Conservation (phyloP, 1,284 basidiomycete genomes). For the Pyrrhoderma noxium region DNA sequence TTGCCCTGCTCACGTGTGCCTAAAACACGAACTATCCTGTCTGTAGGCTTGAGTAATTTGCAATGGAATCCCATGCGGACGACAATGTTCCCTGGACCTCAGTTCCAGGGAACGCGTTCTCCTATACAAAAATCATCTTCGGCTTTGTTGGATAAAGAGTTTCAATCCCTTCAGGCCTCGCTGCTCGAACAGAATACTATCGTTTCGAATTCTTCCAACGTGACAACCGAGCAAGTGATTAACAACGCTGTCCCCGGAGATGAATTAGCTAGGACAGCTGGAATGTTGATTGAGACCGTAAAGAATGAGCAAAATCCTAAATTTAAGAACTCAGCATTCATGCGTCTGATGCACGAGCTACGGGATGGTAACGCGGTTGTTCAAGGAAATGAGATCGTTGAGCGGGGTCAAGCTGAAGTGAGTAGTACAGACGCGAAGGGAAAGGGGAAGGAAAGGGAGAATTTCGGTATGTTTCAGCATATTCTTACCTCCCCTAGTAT, state of each 20-base stretch:
- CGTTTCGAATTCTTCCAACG: neutral
- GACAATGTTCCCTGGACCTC: constrained; percentile 13
- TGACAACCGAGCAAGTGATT: neutral
- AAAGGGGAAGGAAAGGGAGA: constrained; percentile 44
- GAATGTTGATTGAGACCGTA: constrained; percentile 61
- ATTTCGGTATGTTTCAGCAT: constrained; percentile 2
- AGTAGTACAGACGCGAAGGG: constrained; percentile 47
- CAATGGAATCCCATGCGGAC: constrained; percentile 9
- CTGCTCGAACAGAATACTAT: neutral
- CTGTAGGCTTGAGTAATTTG: constrained; percentile 6
- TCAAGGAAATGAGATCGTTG: constrained; percentile 74
- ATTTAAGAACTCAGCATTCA: constrained; percentile 83
- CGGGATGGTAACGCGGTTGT: constrained; percentile 81
- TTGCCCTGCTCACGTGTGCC: neutral
- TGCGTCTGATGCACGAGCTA: constrained; percentile 81
- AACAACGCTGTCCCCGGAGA: constrained; percentile 31
- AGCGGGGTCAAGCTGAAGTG: constrained; percentile 31
- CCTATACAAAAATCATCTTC: constrained; percentile 20
- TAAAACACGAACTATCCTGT: neutral
- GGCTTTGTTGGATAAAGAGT: constrained; percentile 15
- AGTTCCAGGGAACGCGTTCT: constrained; percentile 7
- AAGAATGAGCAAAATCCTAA: constrained; percentile 73
- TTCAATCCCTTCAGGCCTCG: constrained; percentile 11
- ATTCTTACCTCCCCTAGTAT: neutral
- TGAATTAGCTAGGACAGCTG: constrained; percentile 72